These are phyloP conservation scores for Triticum turgidum DNA, from an alignment of 176 grass and related monocot genomes.

Conservation along the genomic window DNA sequence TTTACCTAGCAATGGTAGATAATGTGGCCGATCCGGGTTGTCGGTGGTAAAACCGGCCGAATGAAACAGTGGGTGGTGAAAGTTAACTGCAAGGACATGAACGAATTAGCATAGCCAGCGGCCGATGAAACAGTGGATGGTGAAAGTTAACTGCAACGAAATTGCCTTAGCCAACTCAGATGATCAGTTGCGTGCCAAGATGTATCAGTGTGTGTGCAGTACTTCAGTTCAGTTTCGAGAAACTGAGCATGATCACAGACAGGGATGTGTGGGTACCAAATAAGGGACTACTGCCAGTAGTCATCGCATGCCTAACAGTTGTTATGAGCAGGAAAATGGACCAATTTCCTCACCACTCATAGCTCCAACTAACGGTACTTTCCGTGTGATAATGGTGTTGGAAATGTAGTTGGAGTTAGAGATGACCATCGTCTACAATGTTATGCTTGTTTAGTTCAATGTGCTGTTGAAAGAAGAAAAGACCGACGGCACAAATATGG, in stretches of 20 bases:
- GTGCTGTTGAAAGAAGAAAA: not conserved
- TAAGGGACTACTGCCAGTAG: not conserved
- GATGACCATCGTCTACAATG: not conserved
- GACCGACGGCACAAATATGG: constrained; percentile 12
- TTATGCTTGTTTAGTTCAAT: constrained; percentile 18
- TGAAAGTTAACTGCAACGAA: not conserved
- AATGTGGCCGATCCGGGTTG: not conserved
- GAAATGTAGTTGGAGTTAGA: not conserved
- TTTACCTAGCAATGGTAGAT: constrained; percentile 11
- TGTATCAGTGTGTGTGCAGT: not conserved
- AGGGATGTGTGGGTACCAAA: constrained; percentile 3
- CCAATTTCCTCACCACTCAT: constrained; percentile 7
- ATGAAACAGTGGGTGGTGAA: not conserved
- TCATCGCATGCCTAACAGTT: constrained; percentile 9
- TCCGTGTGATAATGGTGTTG: not conserved
- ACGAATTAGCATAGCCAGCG: too few species aligned
- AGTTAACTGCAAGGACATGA: not conserved
- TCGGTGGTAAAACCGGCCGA: not conserved
- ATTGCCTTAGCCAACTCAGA: not conserved
- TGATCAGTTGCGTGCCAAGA: constrained; percentile 12
- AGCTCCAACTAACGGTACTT: constrained; percentile 14
- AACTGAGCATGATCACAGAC: constrained; percentile 13
- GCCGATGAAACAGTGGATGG: not conserved
- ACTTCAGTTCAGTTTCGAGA: not conserved
- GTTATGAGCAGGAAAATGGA: not conserved